Evolutionary conservation across 805 yeast genomes (phyloP), one percentile per base, ranked within the genome.

Genomic region (Saturnispora zaruensis): DNA sequence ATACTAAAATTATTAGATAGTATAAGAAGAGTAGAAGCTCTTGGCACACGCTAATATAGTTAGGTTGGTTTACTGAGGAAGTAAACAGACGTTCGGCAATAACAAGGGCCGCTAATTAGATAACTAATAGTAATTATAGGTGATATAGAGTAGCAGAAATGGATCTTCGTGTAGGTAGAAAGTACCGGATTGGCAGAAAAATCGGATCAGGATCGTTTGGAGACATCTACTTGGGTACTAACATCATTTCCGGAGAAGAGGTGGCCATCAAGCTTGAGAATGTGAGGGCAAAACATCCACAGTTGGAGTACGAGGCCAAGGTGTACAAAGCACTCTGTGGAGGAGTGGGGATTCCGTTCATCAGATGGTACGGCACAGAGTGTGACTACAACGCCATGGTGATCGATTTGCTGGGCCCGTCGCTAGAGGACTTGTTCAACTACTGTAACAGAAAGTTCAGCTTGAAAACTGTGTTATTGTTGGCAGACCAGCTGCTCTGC

Each of bases 171-270:
- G 91, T 91, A 37, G 98, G 98, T 46, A 87, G 93, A 72, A 91
- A 90, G 70, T 90, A 82, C 70, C 79, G 96, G 50, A 84, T 90
- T 61, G 96, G 96, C 37, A 83, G 96, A 53, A 90, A 90, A 69
- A 91, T 91, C 61, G 99, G 99, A 20, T 82, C 93, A 38, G 99
- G 99, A 18, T 90, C 97, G 9, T 91, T 91, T 67, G 99, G 99
- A 52, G 99, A 93, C 65, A 93, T 91, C 59, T 93, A 93, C 68
- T 76, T 89, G 56, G 87, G 96, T 11, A 87, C 96, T 24, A 93
- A 91, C 69, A 81, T 93, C 66, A 87, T 91, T 45, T 85, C 95
- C 40, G 97, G 98, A 40, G 98, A 93, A 67, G 96, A 91, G 67
- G 97, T 93, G 48, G 99, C 98, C 57, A 91, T 91, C 73, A 91